These are phyloP conservation scores for Dendrobium catenatum DNA, from an alignment of 106 monocot genomes.

Conservation along the genomic window DNA sequence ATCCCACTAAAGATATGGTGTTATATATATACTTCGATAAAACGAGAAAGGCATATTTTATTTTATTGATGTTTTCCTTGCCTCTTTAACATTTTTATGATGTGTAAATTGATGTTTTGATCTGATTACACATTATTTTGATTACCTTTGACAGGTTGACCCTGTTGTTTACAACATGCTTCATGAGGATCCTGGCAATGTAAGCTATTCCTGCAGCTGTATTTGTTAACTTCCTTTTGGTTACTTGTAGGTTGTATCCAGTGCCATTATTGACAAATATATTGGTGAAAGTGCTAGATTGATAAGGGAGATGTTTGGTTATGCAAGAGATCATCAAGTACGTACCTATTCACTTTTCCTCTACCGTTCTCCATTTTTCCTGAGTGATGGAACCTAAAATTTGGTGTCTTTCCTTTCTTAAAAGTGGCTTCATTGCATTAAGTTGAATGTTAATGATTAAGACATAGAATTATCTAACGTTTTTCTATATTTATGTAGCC, in stretches of 20 bases:
- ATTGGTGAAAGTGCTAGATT: constrained; percentile 80
- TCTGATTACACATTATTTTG: constrained; percentile 8
- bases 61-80: background rate
- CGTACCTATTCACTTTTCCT: background rate
- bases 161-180: constrained; percentile 90
- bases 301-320: constrained; percentile 77
- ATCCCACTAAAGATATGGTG: background rate
- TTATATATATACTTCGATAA: background rate
- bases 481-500: constrained; percentile 27
- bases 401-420: background rate
- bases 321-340: constrained; percentile 76
- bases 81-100: background rate
- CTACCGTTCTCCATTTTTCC: too few relatives aligned
- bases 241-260: constrained; percentile 53
- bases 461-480: background rate
- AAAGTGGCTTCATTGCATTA: background rate
- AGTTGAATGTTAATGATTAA: background rate
- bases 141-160: constrained; percentile 40
- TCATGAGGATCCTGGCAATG: constrained; percentile 79
- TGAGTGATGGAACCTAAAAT: background rate
- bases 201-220: constrained; percentile 50
- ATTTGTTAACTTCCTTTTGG: background rate
- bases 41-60: background rate
- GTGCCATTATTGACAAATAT: constrained; percentile 80
- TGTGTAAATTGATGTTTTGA: background rate